Evolutionary conservation across 2,329 filamentous ascomycete species (phyloP), one percentile per base, ranked within the genome.

Genomic region (Ophiostoma sp.): DNA sequence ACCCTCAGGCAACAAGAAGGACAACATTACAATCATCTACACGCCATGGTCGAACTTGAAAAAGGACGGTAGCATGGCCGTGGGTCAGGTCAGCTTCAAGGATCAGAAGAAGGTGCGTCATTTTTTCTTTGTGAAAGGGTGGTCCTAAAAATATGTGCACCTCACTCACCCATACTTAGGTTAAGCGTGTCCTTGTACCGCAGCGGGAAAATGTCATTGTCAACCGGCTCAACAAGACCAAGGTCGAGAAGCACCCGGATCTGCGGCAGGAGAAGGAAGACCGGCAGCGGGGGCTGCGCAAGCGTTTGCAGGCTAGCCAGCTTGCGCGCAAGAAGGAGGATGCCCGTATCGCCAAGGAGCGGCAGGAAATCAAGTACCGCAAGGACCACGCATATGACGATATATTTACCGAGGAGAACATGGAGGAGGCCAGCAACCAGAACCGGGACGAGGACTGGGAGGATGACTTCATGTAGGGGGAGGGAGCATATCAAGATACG

Each of bases 371-470:
- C 83, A 97, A 97, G 82, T 97, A 91, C 87, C 93, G 97, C 82
- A 96, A 96, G 83, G 94, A 97, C n/a, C 95, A 99, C 83, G 95
- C 95, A 1, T 99, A 99, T 82, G 96, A 98, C 80, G 94, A 97
- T 64, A 83, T 98, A 71, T 94, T 97, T 82, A 90, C 88, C 4
- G 94, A 97, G 71, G 93, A 97, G 73, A 92, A 92, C 78, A 87
- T 97, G 84, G 90, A 90, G 59, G 84, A 82, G 28, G 90, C 90
- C 72, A 97, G 91, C 84, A 99, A 99, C 82, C 93, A 98, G 82
- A 90, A 97, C 79, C 89, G 94, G 17, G 87, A 88, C 75, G 88
- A 90, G 74, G 86, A 93, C 80, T 95, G 93, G 84, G 88, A 93
- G 79, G 95, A 98, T 74, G 95, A 99, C 80, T 99, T 99, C 80